Evolutionary conservation across 164 flowering plant genomes (phyloP).

Genomic region (Liriodendron chinense): DNA sequence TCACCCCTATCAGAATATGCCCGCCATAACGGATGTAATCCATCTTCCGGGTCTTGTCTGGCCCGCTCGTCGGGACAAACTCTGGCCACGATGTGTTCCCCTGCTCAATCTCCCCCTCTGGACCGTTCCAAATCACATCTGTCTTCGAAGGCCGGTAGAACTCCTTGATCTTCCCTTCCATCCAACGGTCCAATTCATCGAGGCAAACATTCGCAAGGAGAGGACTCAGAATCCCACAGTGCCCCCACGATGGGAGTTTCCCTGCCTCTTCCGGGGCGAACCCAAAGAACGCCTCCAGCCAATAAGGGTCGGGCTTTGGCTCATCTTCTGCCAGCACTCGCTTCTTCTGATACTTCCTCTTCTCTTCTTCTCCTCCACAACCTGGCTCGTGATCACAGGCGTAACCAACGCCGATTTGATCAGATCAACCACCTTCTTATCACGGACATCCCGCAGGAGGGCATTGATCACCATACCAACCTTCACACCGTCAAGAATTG

Average conservation of each 20-base stretch:
- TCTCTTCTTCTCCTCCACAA: slow-evolving; percentile 52
- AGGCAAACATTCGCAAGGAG: slow-evolving; percentile 76
- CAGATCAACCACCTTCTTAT: slow-evolving; percentile 83
- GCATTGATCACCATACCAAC: slow-evolving; percentile 82
- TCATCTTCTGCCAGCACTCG: slow-evolving; percentile 87
- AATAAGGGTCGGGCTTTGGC: slow-evolving; percentile 96
- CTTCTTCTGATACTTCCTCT: slow-evolving; percentile 91
- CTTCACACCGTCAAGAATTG: slow-evolving; percentile 85
- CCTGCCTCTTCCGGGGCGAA: slow-evolving; percentile 96
- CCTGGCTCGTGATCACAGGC: slow-evolving; percentile 62
- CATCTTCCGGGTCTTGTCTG: slow-evolving; percentile 91
- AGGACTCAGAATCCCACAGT: slow-evolving; percentile 88
- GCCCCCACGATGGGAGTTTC: slow-evolving; percentile 88
- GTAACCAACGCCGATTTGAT: slow-evolving; percentile 72
- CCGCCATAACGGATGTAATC: slow-evolving; percentile 92
- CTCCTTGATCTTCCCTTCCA: slow-evolving; percentile 82
- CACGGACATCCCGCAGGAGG: slow-evolving; percentile 90
- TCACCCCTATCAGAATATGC: slow-evolving; percentile 81
- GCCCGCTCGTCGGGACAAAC: slow-evolving; percentile 96
- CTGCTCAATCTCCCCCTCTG: slow-evolving; percentile 81
- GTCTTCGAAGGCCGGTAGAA: slow-evolving; percentile 79
- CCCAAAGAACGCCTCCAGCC: slow-evolving; percentile 84
- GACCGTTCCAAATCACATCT: slow-evolving; percentile 91
- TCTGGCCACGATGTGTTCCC: slow-evolving; percentile 99
- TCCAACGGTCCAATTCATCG: slow-evolving; percentile 89